Base-by-base conservation (phyloP, 139 green algal genomes). In the Picocystis salinarum region DNA sequence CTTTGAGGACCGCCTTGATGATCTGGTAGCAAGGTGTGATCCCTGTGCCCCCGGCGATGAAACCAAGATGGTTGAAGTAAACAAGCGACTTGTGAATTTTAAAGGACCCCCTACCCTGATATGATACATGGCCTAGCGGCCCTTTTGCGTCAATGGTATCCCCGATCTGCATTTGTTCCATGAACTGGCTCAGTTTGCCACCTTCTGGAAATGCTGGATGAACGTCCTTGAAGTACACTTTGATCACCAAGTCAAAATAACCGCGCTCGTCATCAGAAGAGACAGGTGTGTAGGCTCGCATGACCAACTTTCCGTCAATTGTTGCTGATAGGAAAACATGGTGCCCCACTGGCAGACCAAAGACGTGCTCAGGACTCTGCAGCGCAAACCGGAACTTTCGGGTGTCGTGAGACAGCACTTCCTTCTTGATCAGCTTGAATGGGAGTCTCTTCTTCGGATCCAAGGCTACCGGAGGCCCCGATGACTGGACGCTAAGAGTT, bases 231-330 rank as follows among this genome's bases (percentile, higher is more conserved):
- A 62, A 69, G 58, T 74, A 74, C 23, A 71, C 64, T 76, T 95
- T 96, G 50, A 98, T 70, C 5, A 98, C 74, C 41, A 99, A 71
- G 56, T 97, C 88, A 39, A 99, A 83, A 50, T 84, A 70, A 1
- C 88, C 88, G 4, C 77, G 29, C 27, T 91, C 70, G 31, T 81
- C 67, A 50, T 93, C 71, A 24, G 59, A 60, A 48, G 58, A 78
- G 42, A 73, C 85, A 24, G 88, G 88, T 13, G 88, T 95, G 81
- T 99, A 99, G 3, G 88, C 80, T 2, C 88, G 70, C 76, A 88
- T 81, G 17, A 95, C 76, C 11, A 66, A 69, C 73, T 96, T 81
- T 20, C 75, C 83, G 7, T 73, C 65, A 12, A 85, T 61, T 17
- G 47, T 59, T 66, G 69, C 77, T 46, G 89, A 91, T 19, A 95